phyloP scores from a whole-genome alignment of 2,329 filamentous ascomycete species.

The Fusarium nelsonii region DNA sequence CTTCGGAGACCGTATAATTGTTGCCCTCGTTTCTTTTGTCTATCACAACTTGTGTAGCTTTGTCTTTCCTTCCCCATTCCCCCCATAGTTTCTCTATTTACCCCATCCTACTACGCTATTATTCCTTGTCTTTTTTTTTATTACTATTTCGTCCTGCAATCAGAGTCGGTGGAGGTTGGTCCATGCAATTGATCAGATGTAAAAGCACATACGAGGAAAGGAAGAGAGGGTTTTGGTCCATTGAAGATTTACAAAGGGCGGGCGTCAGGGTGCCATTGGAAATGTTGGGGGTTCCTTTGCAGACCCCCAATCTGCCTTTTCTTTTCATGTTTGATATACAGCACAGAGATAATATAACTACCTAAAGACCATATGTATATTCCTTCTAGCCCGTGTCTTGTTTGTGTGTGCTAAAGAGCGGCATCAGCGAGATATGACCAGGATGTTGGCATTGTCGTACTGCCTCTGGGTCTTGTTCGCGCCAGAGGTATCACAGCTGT shows the following conservation, averaged over 20 bases:
- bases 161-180: constrained; percentile 30
- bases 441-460: neutral
- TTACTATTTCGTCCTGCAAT: constrained; percentile 30
- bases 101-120: constrained; percentile 30
- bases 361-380: constrained; percentile 24
- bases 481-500: no score
- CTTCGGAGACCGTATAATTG: constrained; percentile 24
- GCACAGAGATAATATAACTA: constrained; percentile 30
- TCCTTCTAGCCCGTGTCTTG: neutral
- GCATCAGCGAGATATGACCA: neutral
- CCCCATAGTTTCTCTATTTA: constrained; percentile 23
- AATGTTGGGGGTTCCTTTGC: constrained; percentile 33
- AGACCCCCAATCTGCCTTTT: constrained; percentile 27
- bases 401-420: neutral
- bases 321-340: constrained; percentile 35
- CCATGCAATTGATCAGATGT: constrained; percentile 31
- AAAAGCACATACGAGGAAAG: constrained; percentile 33
- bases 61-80: constrained; percentile 14
- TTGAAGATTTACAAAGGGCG: constrained; percentile 42
- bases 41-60: constrained; percentile 37
- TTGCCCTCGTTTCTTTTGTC: constrained; percentile 35
- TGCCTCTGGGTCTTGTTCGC: neutral
- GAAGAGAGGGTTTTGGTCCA: constrained; percentile 39
- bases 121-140: constrained; percentile 17
- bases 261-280: constrained; percentile 48